Evolutionary conservation across 2,329 filamentous ascomycete species (phyloP).

Genomic region (Mycosphaerella arachidis): DNA sequence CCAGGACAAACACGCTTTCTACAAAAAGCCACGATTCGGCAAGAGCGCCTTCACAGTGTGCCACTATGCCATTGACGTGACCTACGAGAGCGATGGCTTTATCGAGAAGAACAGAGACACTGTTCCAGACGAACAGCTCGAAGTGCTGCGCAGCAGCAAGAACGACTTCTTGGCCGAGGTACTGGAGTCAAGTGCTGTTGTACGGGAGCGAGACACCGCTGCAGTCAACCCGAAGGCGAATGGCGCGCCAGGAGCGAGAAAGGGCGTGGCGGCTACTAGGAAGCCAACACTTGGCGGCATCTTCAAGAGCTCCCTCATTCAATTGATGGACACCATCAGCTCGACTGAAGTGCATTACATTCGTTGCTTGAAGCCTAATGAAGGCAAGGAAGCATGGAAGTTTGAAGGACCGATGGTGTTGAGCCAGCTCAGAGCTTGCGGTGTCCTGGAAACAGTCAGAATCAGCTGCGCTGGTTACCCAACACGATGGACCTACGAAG

Average conservation of each 20-base stretch:
- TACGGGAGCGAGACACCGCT: constrained; percentile 79
- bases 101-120: constrained; percentile 99
- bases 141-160: constrained; percentile 75
- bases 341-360: constrained; percentile 99
- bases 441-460: constrained; percentile 95
- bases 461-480: constrained; percentile 97
- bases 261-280: constrained; percentile 85
- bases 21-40: constrained; percentile 97
- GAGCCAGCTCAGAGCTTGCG: constrained; percentile 92
- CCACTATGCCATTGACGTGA: constrained; percentile 96
- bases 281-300: constrained; percentile 97
- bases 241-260: constrained; percentile 68
- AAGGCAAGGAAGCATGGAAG: constrained; percentile 93
- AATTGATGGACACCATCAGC: constrained; percentile 97
- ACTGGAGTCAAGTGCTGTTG: constrained; percentile 75
- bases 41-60: constrained; percentile 97
- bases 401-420: constrained; percentile 99
- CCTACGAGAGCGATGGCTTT: constrained; percentile 97
- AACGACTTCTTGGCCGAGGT: constrained; percentile 84
- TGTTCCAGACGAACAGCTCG: constrained; percentile 96
- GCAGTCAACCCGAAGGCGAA: constrained; percentile 66
- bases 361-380: constrained; percentile 97
- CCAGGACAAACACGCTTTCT: constrained; percentile 87
- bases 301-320: constrained; percentile 96
- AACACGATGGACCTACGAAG: constrained; percentile 97